These are phyloP conservation scores for Medicago ruthenica DNA, from an alignment of 306 rosid species.

Conservation along the genomic window DNA sequence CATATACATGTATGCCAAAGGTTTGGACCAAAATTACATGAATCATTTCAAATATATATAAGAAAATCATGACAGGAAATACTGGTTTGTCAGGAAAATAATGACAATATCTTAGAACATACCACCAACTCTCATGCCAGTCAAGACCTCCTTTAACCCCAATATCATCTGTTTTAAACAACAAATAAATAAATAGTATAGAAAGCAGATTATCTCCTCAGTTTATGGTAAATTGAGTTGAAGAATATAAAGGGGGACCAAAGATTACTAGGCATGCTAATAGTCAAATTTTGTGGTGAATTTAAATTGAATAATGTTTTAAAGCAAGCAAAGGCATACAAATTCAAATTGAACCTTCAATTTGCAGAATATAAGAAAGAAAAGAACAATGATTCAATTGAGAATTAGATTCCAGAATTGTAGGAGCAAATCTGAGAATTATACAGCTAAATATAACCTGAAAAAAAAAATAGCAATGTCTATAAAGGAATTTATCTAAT, in stretches of 20 bases:
- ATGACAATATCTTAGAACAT: slow-evolving; percentile 33
- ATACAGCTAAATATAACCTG: no score
- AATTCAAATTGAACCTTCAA: no score
- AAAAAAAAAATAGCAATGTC: no score
- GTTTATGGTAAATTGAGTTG: not conserved
- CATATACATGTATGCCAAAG: not conserved
- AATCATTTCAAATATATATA: slow-evolving; percentile 2
- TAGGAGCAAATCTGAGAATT: no score
- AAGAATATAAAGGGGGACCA: not conserved
- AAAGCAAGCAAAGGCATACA: not conserved
- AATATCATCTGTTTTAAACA: slow-evolving; percentile 64
- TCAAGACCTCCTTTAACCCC: slow-evolving; percentile 84
- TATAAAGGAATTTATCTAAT: no score
- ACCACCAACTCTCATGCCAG: slow-evolving; percentile 93
- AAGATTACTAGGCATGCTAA: slow-evolving; percentile 3
- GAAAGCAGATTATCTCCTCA: slow-evolving; percentile 13
- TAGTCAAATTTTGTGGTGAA: not conserved
- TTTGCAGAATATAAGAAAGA: not conserved
- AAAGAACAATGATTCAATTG: slow-evolving; percentile 3
- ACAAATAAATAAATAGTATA: not conserved
- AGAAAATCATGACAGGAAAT: slow-evolving; percentile 15
- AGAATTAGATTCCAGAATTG: not conserved
- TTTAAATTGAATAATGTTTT: not conserved
- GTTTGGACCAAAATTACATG: not conserved
- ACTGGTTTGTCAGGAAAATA: slow-evolving; percentile 11